Conservation (phyloP, 306 rosid genomes). For the Dryas octopetala region DNA sequence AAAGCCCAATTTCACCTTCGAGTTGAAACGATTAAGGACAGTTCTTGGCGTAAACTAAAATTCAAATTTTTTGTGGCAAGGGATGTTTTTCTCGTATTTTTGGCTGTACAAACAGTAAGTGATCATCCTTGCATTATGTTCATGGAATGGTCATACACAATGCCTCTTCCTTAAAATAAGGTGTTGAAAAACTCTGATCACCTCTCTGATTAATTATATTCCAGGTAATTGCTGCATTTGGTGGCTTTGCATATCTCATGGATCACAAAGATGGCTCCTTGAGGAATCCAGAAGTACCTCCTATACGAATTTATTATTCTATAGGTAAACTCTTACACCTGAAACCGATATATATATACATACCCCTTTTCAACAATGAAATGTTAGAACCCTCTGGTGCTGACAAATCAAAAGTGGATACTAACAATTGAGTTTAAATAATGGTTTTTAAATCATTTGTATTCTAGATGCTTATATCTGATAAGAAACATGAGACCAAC, state of each 20-base stretch:
- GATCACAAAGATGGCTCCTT: constrained; percentile 84
- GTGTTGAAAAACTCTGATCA: not conserved
- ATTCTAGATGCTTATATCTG: not conserved
- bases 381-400: not conserved
- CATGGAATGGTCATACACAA: not conserved
- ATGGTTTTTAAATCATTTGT: not conserved
- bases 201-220: constrained; percentile 27
- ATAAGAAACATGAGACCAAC: not conserved
- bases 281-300: constrained; percentile 85
- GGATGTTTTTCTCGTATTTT: constrained; percentile 92
- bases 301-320: constrained; percentile 91
- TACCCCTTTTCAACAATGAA: constrained; percentile 6
- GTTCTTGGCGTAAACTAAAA: constrained; percentile 81
- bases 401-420: not conserved
- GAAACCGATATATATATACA: not conserved
- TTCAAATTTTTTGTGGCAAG: constrained; percentile 93
- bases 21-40: constrained; percentile 78
- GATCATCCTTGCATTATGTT: constrained; percentile 2
- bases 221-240: constrained; percentile 83
- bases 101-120: constrained; percentile 97
- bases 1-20: constrained; percentile 94
- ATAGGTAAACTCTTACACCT: constrained; percentile 57
- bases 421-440: not conserved
- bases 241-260: constrained; percentile 89
- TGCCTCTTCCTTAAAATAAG: not conserved